A percentile compares a stretch with the other conserved stretches of the same genome.
phyloP scores from a whole-genome alignment of 495 filamentous ascomycete genomes.

The Penicillium longicatenatum region DNA sequence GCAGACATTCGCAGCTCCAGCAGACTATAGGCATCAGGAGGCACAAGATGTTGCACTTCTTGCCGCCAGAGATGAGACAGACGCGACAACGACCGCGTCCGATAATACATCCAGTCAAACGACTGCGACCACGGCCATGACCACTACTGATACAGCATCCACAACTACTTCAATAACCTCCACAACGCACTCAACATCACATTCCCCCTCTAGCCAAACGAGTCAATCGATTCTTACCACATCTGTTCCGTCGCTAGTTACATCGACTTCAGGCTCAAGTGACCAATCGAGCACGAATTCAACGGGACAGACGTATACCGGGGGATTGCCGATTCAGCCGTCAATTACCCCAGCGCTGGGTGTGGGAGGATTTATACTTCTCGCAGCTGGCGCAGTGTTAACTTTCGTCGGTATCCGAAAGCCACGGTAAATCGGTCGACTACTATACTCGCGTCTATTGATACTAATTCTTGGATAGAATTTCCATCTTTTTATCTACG shows the following conservation, averaged over 20 bases:
- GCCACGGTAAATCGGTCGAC: slow-evolving; percentile 52
- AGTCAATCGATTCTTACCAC: slow-evolving; percentile 17
- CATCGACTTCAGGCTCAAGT: slow-evolving; percentile 9
- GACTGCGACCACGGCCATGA: slow-evolving; percentile 18
- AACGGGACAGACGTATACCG: slow-evolving; percentile 23
- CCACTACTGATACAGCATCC: slow-evolving; percentile 12
- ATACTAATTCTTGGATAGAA: slow-evolving; percentile 32
- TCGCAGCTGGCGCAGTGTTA: slow-evolving; percentile 67
- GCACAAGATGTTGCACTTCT: slow-evolving; percentile 7
- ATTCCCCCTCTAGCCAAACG: slow-evolving; percentile 10
- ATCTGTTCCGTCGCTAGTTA: slow-evolving; percentile 23
- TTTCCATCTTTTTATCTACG: slow-evolving; percentile 80
- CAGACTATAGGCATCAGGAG: slow-evolving; percentile 7
- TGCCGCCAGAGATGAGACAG: slow-evolving; percentile 9
- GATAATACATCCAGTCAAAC: slow-evolving; percentile 11
- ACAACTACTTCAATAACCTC: slow-evolving; percentile 18
- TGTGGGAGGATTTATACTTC: slow-evolving; percentile 75
- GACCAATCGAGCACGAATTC: slow-evolving; percentile 16
- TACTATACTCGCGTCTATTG: not conserved
- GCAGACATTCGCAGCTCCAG: slow-evolving; percentile 23
- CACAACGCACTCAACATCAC: slow-evolving; percentile 13
- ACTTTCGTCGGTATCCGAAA: slow-evolving; percentile 83
- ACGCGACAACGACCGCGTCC: slow-evolving; percentile 17
- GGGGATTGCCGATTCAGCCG: slow-evolving; percentile 69
- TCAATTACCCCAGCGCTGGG: slow-evolving; percentile 76